Conservation (phyloP, 805 yeast species). For the Candida railenensis region DNA sequence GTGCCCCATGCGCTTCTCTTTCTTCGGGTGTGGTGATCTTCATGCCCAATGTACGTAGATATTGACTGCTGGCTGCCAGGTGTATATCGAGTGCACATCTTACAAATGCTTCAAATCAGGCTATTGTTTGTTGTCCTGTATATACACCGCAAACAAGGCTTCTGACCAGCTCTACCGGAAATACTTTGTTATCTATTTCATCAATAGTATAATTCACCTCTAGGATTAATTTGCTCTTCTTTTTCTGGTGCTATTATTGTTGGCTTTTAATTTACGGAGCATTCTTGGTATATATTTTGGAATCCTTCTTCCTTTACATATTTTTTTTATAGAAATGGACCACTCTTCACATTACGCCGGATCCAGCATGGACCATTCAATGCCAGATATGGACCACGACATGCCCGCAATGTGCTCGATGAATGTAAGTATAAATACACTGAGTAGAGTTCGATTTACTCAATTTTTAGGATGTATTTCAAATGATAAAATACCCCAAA, state of each 20-base stretch:
- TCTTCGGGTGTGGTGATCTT: constrained; percentile 18
- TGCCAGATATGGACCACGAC: constrained; percentile 19
- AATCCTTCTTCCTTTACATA: too few relatives aligned
- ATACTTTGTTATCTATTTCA: too few relatives aligned
- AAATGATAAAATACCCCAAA: too few relatives aligned
- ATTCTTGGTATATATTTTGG: too few relatives aligned
- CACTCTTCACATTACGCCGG: constrained; percentile 3
- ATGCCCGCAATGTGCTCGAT: constrained; percentile 47
- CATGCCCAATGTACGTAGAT: neutral
- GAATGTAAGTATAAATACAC: constrained; percentile 44
- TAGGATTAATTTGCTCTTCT: too few relatives aligned
- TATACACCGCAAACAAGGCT: too few relatives aligned
- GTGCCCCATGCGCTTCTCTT: constrained; percentile 37
- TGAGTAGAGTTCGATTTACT: neutral
- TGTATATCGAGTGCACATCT: constrained; percentile 2
- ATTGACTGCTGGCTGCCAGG: constrained; percentile 9
- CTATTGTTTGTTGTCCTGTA: too few relatives aligned
- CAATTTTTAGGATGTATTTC: too few relatives aligned
- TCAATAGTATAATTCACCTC: too few relatives aligned
- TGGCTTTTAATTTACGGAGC: too few relatives aligned
- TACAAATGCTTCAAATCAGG: neutral
- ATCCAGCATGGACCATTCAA: constrained; percentile 12
- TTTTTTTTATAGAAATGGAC: neutral
- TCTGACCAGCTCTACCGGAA: too few relatives aligned
- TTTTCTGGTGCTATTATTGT: neutral